Base-by-base conservation (phyloP, 2,329 filamentous ascomycete genomes). In the Microsporum canis region DNA sequence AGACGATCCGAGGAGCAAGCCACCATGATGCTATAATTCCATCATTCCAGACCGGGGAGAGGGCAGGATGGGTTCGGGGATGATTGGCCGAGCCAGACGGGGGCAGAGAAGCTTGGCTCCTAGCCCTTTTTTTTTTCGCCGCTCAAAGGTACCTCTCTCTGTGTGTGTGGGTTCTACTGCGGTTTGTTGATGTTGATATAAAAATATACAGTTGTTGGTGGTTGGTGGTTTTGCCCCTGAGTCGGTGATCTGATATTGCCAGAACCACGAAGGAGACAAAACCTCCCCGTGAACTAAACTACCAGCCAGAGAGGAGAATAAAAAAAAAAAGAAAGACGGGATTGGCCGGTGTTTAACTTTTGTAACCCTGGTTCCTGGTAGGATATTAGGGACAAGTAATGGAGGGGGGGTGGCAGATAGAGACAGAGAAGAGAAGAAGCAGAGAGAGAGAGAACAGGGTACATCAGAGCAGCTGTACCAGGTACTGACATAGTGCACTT, bases 381-480 rank as follows among this genome's bases (percentile, higher is more conserved):
- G 34, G 29, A 29, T 47, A 17, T 36, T 55, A 62, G 61, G 62
- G 63, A 51, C 36, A 61, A 60, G 45, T 60, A 62, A 61, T 57
- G 57, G 63, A 62, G 61, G 59, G 36, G 60, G 63, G 57, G 29
- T n/a, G 34, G 10, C 5, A 36, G 14, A n/a, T 23, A 23, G 17
- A 23, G 17, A 5, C 65, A 64, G 56, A 65, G 57, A 63, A 61
- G 61, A 60, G 65, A 60, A 60, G 61, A 57, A 56, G 43, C 53
- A 63, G 68, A 51, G 58, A 29, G 47, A 56, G 66, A 65, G 64
- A 63, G 63, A 65, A 58, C 29, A 38, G 64, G 62, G 31, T 29
- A 39, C 33, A 56, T 56, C 31, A 38, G 23, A 27, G 51, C 5
- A 10, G 43, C 23, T 47, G 43, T 47, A 47, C 43, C 43, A 47